Base-by-base conservation (phyloP, 305 asterid species). In the Fraxinus baroniana region DNA sequence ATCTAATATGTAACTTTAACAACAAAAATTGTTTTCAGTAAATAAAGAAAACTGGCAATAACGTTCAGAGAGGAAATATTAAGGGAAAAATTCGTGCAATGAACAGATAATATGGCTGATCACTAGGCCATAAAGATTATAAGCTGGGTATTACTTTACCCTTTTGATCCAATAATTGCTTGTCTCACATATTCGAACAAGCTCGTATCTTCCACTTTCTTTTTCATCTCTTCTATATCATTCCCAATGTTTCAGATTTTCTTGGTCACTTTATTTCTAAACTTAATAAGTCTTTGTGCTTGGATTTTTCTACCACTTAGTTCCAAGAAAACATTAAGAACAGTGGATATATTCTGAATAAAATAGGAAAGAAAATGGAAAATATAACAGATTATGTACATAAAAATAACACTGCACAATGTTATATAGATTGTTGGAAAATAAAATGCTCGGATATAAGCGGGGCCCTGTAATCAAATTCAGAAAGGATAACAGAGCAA, bases 401-500 rank as follows among this genome's bases (percentile, higher is more conserved):
- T 35, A 22, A 35, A 39, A n/a, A 78, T 22, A 30, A 13, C 33
- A 41, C 41, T 13, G 66, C 39, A 78, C 64, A 22, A 28, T 12
- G 20, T 10, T 70, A 39, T 70, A 35, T 28, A 70, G 26, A 44
- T 30, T 13, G 26, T 46, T 13, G 33, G 64, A 39, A 66, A 3
- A 75, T 44, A 78, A 46, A 75, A 60, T 33, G 26, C 37, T 22
- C 20, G 18, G 12, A 32, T 44, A 78, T 9, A 73, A 17, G 55
- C 70, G 6, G 18, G n/a, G 57, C 79, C 60, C 36, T 72, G 64
- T 37, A 73, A 26, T 80, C 72, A 33, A 52, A 62, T 20, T 55
- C 78, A 74, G 68, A 78, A 64, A 24, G 57, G 81, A 17, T 62
- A 76, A 84, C 60, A 41, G 35, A 79, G 82, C 49, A 79, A 18